Evolutionary conservation across 2,329 filamentous ascomycete genomes (phyloP).

Genomic region (Cryphonectria naterciae): DNA sequence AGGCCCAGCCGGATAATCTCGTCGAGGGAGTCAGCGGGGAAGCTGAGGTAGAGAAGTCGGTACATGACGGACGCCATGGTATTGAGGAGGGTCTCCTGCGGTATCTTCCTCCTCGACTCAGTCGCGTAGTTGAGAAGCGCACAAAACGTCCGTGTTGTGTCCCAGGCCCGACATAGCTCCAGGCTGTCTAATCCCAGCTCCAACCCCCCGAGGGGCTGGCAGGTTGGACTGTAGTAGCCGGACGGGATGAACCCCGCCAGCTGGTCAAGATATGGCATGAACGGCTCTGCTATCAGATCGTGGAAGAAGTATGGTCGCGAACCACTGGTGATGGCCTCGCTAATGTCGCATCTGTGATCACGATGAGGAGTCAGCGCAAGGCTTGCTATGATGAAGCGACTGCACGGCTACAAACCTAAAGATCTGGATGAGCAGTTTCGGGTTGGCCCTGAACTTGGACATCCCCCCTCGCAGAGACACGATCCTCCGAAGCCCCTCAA

Average conservation of each 20-base stretch:
- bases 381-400: no score
- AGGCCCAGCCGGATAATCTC: conserved; percentile 46
- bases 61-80: conserved; percentile 48
- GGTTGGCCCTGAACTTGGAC: conserved; percentile 35
- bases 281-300: background rate
- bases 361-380: background rate
- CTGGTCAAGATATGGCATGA: conserved; percentile 7
- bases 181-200: conserved; percentile 18
- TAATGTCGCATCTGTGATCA: conserved; percentile 18
- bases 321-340: conserved; percentile 15
- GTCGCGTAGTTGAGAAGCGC: conserved; percentile 33
- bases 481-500: conserved; percentile 43
- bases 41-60: conserved; percentile 41
- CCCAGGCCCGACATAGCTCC: conserved; percentile 32
- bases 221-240: background rate
- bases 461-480: conserved; percentile 43
- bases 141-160: conserved; percentile 33
- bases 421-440: conserved; percentile 43
- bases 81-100: conserved; percentile 31
- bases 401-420: conserved; percentile 34
- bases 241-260: background rate
- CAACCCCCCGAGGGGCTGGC: background rate
- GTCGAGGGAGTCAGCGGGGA: conserved; percentile 35
- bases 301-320: conserved; percentile 12
- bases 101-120: conserved; percentile 27